phyloP scores from a whole-genome alignment of 208 protist genomes.

The Crithidia brevicula region DNA sequence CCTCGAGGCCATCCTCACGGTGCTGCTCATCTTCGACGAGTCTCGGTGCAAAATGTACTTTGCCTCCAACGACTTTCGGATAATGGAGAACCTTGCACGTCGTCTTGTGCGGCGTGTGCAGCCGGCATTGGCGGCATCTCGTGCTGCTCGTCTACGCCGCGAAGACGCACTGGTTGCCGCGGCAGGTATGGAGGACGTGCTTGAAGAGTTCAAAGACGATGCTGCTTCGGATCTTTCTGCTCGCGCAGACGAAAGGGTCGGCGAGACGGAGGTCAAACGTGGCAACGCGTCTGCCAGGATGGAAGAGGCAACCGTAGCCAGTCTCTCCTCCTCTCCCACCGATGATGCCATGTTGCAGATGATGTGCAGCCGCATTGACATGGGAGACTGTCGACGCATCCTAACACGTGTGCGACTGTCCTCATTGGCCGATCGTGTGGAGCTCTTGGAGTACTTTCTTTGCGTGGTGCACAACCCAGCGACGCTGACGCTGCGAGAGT shows the following conservation, averaged over 20 bases:
- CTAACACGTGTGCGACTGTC: not conserved
- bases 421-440: conserved; percentile 6
- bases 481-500: conserved; percentile 22
- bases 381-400: conserved; percentile 9
- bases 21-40: conserved; percentile 25
- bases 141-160: not conserved
- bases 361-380: not conserved
- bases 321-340: not conserved
- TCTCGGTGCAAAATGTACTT: conserved; percentile 8
- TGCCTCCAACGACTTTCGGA: not conserved
- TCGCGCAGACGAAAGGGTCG: not conserved
- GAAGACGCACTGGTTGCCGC: not conserved
- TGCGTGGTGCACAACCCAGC: conserved; percentile 25
- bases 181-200: not conserved
- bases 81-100: not conserved
- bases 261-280: not conserved
- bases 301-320: no score
- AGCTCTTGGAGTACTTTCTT: conserved; percentile 40
- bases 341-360: not conserved
- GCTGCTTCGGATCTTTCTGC: no score
- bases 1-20: conserved; percentile 32
- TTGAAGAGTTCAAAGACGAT: not conserved
- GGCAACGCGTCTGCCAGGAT: no score
- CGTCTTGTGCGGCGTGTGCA: conserved; percentile 10
- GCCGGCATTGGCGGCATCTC: conserved; percentile 7